Evolutionary conservation across 495 filamentous ascomycete species (phyloP).

Genomic region (Aspergillus sclerotiicarbonarius): DNA sequence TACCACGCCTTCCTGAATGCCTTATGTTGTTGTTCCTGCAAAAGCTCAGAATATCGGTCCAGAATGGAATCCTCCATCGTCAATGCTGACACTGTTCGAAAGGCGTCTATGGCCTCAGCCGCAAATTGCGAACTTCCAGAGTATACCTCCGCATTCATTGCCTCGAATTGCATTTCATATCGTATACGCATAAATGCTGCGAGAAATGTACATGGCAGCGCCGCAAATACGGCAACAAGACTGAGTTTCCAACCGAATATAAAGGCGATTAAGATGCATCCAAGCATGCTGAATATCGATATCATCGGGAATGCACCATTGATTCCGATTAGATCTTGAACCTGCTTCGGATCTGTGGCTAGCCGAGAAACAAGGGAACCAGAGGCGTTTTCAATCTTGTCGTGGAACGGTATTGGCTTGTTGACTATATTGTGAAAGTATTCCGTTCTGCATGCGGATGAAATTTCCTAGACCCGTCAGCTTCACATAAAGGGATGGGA

Average conservation of each 20-base stretch:
- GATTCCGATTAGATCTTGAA: slow-evolving; percentile 60
- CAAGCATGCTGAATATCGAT: slow-evolving; percentile 50
- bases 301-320: slow-evolving; percentile 34
- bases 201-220: slow-evolving; percentile 52
- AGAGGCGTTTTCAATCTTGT: slow-evolving; percentile 47
- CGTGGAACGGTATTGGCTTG: slow-evolving; percentile 58
- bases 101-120: slow-evolving; percentile 55
- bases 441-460: slow-evolving; percentile 51
- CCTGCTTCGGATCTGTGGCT: slow-evolving; percentile 56
- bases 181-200: slow-evolving; percentile 55
- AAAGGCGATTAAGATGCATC: slow-evolving; percentile 54
- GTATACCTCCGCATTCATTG: slow-evolving; percentile 57
- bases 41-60: slow-evolving; percentile 44
- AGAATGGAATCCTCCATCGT: slow-evolving; percentile 52
- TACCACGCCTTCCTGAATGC: slow-evolving; percentile 52
- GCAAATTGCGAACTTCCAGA: slow-evolving; percentile 53
- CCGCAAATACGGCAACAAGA: slow-evolving; percentile 53
- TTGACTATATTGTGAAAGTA: slow-evolving; percentile 59
- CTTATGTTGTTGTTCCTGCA: slow-evolving; percentile 49
- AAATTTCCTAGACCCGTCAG: neutral
- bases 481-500: neutral
- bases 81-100: slow-evolving; percentile 57
- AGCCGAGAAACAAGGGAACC: slow-evolving; percentile 51
- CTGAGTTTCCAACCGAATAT: slow-evolving; percentile 63
- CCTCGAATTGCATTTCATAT: slow-evolving; percentile 51